phyloP scores from a whole-genome alignment of 1,284 basidiomycete genomes.

The Megacollybia platyphylla region DNA sequence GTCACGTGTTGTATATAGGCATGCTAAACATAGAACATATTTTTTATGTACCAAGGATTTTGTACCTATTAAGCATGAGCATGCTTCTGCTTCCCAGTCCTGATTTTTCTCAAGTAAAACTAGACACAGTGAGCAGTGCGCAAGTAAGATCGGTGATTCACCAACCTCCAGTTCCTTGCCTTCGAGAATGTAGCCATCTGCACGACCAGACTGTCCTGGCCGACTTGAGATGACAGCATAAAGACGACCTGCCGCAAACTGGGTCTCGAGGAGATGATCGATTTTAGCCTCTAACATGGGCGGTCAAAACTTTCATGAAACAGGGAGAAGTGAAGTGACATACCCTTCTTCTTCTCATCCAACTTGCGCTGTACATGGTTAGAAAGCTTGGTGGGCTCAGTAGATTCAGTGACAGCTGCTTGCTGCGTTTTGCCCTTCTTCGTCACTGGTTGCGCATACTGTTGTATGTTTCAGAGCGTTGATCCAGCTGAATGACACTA shows the following conservation, averaged over 20 bases:
- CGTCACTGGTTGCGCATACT: constrained; percentile 88
- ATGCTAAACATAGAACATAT: constrained; percentile 5
- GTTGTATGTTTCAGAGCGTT: constrained; percentile 7
- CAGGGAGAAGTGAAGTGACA: constrained; percentile 9
- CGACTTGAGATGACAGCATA: constrained; percentile 86
- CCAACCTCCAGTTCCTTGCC: constrained; percentile 91
- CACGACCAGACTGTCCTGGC: constrained; percentile 88
- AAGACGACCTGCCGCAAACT: constrained; percentile 81
- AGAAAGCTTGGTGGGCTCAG: constrained; percentile 71
- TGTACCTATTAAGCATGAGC: constrained; percentile 27
- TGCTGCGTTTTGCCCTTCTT: constrained; percentile 69
- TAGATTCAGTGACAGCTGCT: constrained; percentile 23
- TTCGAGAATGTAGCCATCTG: constrained; percentile 92
- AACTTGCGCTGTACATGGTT: constrained; percentile 79
- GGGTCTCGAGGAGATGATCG: constrained; percentile 75
- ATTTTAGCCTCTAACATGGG: constrained; percentile 65
- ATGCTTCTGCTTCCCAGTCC: constrained; percentile 90
- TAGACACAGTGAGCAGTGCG: constrained; percentile 14
- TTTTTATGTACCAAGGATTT: neutral
- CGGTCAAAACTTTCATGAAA: constrained; percentile 1
- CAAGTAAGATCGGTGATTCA: constrained; percentile 7
- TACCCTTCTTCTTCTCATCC: constrained; percentile 84
- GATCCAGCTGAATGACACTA: constrained; percentile 12
- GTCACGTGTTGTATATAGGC: constrained; percentile 1
- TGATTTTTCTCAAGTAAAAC: constrained; percentile 92